phyloP scores from a whole-genome alignment of 164 flowering plant genomes.

The Macadamia tetraphylla region DNA sequence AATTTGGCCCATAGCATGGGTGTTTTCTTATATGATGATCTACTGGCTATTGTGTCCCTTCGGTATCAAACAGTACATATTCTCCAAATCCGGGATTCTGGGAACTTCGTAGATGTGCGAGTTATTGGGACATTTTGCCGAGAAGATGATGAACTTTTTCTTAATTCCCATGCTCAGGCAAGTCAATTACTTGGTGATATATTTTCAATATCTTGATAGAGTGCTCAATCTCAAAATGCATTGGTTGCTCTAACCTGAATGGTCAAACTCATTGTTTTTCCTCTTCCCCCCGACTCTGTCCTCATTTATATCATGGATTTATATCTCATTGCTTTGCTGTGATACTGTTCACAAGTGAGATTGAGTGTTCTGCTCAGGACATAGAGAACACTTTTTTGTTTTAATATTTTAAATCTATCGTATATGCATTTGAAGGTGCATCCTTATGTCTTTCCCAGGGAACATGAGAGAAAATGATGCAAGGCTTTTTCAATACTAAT shows the following conservation, averaged over 20 bases:
- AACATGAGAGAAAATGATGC: no score
- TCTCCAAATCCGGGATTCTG: conserved; percentile 89
- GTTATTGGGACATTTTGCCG: conserved; percentile 81
- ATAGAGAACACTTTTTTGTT: no score
- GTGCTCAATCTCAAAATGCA: neutral
- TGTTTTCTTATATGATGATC: conserved; percentile 92
- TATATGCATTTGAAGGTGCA: no score
- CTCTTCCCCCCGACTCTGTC: neutral
- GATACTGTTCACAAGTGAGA: neutral
- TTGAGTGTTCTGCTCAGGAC: no score
- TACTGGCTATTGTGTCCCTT: conserved; percentile 82
- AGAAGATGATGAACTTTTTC: conserved; percentile 97
- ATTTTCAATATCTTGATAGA: neutral
- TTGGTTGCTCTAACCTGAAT: neutral
- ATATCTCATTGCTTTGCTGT: neutral
- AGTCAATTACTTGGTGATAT: conserved; percentile 19
- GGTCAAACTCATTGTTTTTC: neutral
- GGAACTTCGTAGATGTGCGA: conserved; percentile 76
- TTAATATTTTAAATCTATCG: no score
- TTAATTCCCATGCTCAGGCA: conserved; percentile 82
- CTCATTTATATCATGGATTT: neutral
- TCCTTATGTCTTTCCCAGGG: no score
- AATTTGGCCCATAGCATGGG: conserved; percentile 77
- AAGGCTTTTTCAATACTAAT: no score
- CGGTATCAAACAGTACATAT: conserved; percentile 89